phyloP scores from a whole-genome alignment of 768 basidiomycete species.

The Neoboletus subvelutipes region DNA sequence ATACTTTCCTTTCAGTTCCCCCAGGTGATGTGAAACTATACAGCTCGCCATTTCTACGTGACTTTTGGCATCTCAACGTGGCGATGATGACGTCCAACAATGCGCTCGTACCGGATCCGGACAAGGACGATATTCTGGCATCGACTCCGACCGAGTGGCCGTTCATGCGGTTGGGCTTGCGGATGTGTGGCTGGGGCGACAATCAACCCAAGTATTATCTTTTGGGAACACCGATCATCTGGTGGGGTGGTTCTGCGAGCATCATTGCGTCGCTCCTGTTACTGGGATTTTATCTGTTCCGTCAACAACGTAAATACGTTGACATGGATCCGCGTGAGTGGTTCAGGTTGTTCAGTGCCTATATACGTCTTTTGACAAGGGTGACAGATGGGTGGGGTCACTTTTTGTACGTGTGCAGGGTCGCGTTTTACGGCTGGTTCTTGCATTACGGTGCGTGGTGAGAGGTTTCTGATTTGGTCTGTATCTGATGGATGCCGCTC shows the following conservation, averaged over 20 bases:
- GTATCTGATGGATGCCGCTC: background rate
- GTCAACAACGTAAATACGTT: slow-evolving; percentile 83
- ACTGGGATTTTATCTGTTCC: slow-evolving; percentile 69
- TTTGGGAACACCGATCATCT: slow-evolving; percentile 87
- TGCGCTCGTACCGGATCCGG: slow-evolving; percentile 93
- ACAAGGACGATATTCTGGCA: slow-evolving; percentile 97
- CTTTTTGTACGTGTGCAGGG: slow-evolving; percentile 88
- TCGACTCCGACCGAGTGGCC: slow-evolving; percentile 95
- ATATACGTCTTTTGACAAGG: slow-evolving; percentile 5
- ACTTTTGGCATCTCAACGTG: slow-evolving; percentile 99
- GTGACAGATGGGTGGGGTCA: slow-evolving; percentile 85
- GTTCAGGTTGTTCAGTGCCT: background rate
- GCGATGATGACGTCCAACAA: slow-evolving; percentile 99
- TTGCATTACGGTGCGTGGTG: slow-evolving; percentile 77
- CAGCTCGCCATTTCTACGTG: slow-evolving; percentile 87
- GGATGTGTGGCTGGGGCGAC: slow-evolving; percentile 98
- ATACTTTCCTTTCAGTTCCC: slow-evolving; percentile 56
- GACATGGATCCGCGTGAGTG: slow-evolving; percentile 86
- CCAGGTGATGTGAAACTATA: slow-evolving; percentile 80
- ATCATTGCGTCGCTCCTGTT: slow-evolving; percentile 53
- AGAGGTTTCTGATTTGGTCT: background rate
- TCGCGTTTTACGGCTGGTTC: slow-evolving; percentile 89
- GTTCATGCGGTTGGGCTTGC: slow-evolving; percentile 79
- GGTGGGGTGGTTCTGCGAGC: slow-evolving; percentile 80
- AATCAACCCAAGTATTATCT: slow-evolving; percentile 89